These are phyloP conservation scores for Trypanosoma rangeli DNA, from an alignment of 208 protist species.

Conservation along the genomic window DNA sequence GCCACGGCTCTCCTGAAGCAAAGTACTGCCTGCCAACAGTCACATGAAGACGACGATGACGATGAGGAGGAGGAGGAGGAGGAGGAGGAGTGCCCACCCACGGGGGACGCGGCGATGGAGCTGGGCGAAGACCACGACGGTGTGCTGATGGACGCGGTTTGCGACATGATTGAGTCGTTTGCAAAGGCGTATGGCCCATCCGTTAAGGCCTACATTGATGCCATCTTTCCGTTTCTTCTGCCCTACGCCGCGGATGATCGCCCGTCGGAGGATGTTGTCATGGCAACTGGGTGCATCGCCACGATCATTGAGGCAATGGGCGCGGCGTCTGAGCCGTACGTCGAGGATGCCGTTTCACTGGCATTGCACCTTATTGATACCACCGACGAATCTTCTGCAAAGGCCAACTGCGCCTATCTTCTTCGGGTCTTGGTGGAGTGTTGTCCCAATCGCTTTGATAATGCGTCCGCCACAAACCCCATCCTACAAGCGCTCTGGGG, in stretches of 20 bases:
- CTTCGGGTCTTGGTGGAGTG: constrained; percentile 61
- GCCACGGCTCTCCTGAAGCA: constrained; percentile 52
- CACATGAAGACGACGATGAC: constrained; percentile 34
- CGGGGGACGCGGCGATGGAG: neutral
- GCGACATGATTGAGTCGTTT: constrained; percentile 68
- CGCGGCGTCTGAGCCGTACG: constrained; percentile 31
- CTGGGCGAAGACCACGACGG: constrained; percentile 76
- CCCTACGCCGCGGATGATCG: constrained; percentile 53
- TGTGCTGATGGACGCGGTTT: constrained; percentile 59
- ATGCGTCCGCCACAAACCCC: neutral
- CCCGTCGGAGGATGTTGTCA: constrained; percentile 67
- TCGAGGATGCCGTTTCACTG: constrained; percentile 50
- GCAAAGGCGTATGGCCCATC: constrained; percentile 71
- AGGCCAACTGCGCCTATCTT: constrained; percentile 70
- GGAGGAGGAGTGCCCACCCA: constrained; percentile 8
- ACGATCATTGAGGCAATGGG: constrained; percentile 52
- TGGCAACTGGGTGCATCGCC: constrained; percentile 58
- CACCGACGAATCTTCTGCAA: constrained; percentile 67
- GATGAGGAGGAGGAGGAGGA: constrained; percentile 42
- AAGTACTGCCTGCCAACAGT: constrained; percentile 49
- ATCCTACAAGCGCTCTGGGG: constrained; percentile 26
- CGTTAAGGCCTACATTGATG: constrained; percentile 45
- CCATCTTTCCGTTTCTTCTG: constrained; percentile 56
- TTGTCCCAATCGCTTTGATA: constrained; percentile 34
- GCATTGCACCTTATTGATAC: constrained; percentile 44